Evolutionary conservation across 768 basidiomycete genomes (phyloP).

Genomic region (Suillus subaureus): DNA sequence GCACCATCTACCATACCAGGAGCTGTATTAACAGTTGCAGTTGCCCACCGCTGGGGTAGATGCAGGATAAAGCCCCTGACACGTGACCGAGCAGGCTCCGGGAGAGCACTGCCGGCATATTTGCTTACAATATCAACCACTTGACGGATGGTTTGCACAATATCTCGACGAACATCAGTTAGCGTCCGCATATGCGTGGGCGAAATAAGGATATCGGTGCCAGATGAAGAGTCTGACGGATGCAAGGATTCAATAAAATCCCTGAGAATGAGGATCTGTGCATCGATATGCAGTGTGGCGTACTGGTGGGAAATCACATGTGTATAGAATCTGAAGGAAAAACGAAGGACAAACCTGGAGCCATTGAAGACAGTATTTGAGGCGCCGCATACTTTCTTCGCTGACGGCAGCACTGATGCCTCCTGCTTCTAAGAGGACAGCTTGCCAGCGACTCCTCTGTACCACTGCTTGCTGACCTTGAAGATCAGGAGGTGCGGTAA

Average conservation of each 20-base stretch:
- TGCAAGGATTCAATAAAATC: slow-evolving; percentile 80
- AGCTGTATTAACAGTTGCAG: slow-evolving; percentile 32
- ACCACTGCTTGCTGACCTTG: slow-evolving; percentile 54
- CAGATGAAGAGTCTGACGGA: slow-evolving; percentile 28
- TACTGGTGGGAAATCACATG: slow-evolving; percentile 50
- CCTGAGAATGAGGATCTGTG: slow-evolving; percentile 81
- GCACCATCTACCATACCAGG: slow-evolving; percentile 29
- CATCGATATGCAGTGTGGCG: slow-evolving; percentile 85
- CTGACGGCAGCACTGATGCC: slow-evolving; percentile 87
- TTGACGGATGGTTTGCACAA: slow-evolving; percentile 87
- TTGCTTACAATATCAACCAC: slow-evolving; percentile 86
- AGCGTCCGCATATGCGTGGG: slow-evolving; percentile 66
- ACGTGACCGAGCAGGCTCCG: slow-evolving; percentile 75
- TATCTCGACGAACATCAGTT: slow-evolving; percentile 71
- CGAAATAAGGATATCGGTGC: slow-evolving; percentile 39
- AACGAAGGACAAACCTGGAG: slow-evolving; percentile 59
- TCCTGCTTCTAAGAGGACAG: slow-evolving; percentile 82
- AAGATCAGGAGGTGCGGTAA: slow-evolving; percentile 17
- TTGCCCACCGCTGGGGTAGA: slow-evolving; percentile 83
- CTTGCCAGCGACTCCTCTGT: slow-evolving; percentile 83
- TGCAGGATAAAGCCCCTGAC: slow-evolving; percentile 79
- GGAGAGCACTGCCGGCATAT: slow-evolving; percentile 84
- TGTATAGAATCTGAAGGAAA: not conserved
- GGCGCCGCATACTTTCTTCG: slow-evolving; percentile 85
- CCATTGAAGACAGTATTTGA: slow-evolving; percentile 89